Percentiles rank a stretch among this genome's conserved stretches.
phyloP scores from a whole-genome alignment of 192 early-diverging fungal species.

The Umbelopsis sp. region DNA sequence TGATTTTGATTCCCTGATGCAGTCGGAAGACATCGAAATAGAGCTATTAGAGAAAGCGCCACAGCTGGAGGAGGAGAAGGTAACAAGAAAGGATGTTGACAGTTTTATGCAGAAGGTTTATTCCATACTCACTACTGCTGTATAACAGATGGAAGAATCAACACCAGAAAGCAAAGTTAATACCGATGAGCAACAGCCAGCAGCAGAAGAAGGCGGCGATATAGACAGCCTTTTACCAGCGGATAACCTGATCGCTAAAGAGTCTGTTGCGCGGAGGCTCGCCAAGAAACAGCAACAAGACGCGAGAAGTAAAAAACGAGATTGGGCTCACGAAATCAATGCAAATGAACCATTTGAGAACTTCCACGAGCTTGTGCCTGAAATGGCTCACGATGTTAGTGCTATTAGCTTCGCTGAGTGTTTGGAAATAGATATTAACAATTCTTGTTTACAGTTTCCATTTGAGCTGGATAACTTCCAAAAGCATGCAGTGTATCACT shows the following conservation, averaged over 20 bases:
- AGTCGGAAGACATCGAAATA: not conserved
- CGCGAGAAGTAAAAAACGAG: constrained; percentile 44
- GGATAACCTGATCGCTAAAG: not conserved
- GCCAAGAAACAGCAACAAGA: not conserved
- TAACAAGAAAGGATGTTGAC: not conserved
- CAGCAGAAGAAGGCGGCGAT: too few species aligned
- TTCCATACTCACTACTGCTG: too few species aligned
- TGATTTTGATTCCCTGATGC: constrained; percentile 16
- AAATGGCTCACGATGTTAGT: constrained; percentile 75
- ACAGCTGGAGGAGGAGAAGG: constrained; percentile 16
- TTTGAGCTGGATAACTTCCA: constrained; percentile 98
- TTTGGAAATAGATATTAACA: not conserved
- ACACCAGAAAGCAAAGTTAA: too few species aligned
- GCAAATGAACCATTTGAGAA: constrained; percentile 85
- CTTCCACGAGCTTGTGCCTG: constrained; percentile 89
- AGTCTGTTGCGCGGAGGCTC: not conserved
- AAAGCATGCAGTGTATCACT: constrained; percentile 93
- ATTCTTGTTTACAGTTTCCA: constrained; percentile 59
- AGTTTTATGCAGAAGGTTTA: not conserved
- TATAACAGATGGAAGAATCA: too few species aligned
- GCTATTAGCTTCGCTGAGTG: not conserved
- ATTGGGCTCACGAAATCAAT: constrained; percentile 95
- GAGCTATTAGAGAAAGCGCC: constrained; percentile 7
- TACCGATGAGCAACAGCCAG: too few species aligned
- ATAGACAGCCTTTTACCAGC: too few species aligned